phyloP scores from a whole-genome alignment of 73 alveolate species.

The Urostyla sp. region DNA sequence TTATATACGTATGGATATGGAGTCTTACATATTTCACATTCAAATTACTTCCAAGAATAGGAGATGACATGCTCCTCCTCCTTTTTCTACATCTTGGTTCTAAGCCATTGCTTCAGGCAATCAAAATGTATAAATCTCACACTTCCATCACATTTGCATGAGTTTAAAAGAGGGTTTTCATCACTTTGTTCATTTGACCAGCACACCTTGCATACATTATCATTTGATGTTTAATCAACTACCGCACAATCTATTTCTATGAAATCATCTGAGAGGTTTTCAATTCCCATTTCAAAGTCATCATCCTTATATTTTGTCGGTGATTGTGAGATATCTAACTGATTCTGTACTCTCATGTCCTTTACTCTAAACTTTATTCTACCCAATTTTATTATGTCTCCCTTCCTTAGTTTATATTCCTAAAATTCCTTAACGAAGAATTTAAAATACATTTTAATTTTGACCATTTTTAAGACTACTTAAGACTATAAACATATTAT shows the following conservation, averaged over 20 bases:
- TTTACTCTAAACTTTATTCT: conserved; percentile 80
- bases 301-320: conserved; percentile 29
- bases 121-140: conserved; percentile 85
- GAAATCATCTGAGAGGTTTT: conserved; percentile 45
- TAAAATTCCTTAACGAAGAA: neutral
- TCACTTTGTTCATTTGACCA: conserved; percentile 68
- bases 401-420: conserved; percentile 42
- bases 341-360: conserved; percentile 59
- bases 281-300: conserved; percentile 48
- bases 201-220: conserved; percentile 64
- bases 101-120: conserved; percentile 86
- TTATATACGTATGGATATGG: conserved; percentile 82
- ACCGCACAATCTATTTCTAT: conserved; percentile 57
- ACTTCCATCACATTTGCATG: conserved; percentile 93
- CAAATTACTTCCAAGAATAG: conserved; percentile 79
- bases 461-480: conserved; percentile 30
- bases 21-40: conserved; percentile 87
- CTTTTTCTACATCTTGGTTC: conserved; percentile 65
- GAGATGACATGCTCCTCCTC: conserved; percentile 64
- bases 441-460: neutral
- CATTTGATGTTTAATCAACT: conserved; percentile 39
- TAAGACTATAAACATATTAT: conserved; percentile 52
- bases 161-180: conserved; percentile 86
- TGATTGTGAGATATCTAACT: conserved; percentile 1
- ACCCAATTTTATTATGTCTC: conserved; percentile 86